Base-by-base conservation (phyloP, 2,329 filamentous ascomycete species). In the Cryoendolithus antarcticus region DNA sequence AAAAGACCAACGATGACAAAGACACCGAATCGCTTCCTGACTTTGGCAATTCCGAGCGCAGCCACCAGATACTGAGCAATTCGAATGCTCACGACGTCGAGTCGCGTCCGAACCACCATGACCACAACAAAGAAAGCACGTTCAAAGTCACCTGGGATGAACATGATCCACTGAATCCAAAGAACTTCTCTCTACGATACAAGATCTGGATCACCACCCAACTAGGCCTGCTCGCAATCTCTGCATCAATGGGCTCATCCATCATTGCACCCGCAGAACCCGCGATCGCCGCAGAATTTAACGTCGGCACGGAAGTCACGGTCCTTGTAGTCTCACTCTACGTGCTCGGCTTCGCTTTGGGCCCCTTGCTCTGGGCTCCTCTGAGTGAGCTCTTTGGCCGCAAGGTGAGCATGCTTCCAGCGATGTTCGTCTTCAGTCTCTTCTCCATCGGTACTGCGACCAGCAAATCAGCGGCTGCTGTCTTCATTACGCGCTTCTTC, bases 181-280 rank as follows among this genome's bases (percentile, higher is more conserved):
- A 62, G 35, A 70, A 70, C 44, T 73, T 63, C 59, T 54, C 55
- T 0, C 48, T 52, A 4, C 32, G 35, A 3, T 64, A 66, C 44
- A 71, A 71, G 50, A 58, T 55, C 34, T 69, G 61, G 56, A 56
- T 72, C 37, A 71, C 69, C 0, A 58, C 70, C 11, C 61, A 68
- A 38, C 49, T 74, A 29, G 63, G 66, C 15, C 59, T 72, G 57
- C 55, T 73, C n/a, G 69, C 71, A 1, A 51, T 72, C 11, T 55
- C 61, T 6, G 67, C 66, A 10, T 67, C 62, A 43, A 49, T 71
- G 34, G 70, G 66, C 3, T 69, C 66, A 4, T 69, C 65, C 11
- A 70, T 74, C 40, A 66, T 69, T 30, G 57, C 69, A 2, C 65
- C 70, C 0, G 71, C 67, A 1, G 60, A 64, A 34, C 35, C 54